Evolutionary conservation across 306 rosid genomes (phyloP), one percentile per base, ranked within the genome.

Genomic region (Geum urbanum): DNA sequence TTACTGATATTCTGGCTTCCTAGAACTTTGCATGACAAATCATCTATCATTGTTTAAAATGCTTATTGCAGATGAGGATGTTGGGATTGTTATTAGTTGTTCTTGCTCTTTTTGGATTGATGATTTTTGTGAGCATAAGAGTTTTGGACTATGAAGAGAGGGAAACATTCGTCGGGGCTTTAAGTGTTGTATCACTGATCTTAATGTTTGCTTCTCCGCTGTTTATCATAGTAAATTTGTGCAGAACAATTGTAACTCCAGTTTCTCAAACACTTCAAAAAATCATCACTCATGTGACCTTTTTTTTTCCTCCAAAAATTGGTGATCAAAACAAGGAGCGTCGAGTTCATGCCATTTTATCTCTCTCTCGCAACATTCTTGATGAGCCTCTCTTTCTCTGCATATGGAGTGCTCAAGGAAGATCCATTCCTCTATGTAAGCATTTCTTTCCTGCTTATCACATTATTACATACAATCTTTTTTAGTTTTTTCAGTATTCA

Each of bases 141-240:
- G n/a, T 76, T 24, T 16, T 79, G 14, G 77, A 83, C 39, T 56
- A 65, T 44, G 22, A 63, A 4, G 6, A n/a, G 8, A 61, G 86
- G 47, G 77, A 70, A 65, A 15, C 9, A 9, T 78, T 82, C 9
- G 76, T 78, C 4, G 83, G 83, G 13, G 69, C 41, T 24, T 47
- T 82, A 71, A 75, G 86, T 65, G 68, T 78, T 51, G 74, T 65
- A 61, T 72, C 86, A 2, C 83, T 82, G 24, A 75, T 76, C 66
- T 72, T 81, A 58, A 82, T 82, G 86, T 79, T 79, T 69, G 86
- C 83, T 64, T 78, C 83, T 5, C 86, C 83, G 3, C 60, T 82
- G 53, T 72, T 78, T 27, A 53, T 82, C 63, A 82, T 82, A 56
- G 86, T 78, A 72, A 69, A 83, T 82, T 63, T 27, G 18, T 22